phyloP scores from a whole-genome alignment of 345 rosid species.

The Bruguiera sexangula region DNA sequence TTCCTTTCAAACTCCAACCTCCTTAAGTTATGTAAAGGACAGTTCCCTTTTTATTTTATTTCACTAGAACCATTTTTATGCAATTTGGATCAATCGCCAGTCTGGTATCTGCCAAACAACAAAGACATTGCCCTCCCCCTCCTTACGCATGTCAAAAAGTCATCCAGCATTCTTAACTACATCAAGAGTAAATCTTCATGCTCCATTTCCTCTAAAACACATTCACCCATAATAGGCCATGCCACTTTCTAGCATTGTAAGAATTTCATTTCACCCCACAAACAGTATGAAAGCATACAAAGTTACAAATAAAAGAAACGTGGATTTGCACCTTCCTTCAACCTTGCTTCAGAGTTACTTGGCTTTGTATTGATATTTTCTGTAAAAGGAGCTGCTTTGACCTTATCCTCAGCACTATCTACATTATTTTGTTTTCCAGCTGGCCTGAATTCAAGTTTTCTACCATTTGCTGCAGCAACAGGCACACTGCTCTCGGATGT shows the following conservation, averaged over 20 bases:
- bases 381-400: constrained; percentile 18
- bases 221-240: neutral
- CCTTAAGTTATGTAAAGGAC: neutral
- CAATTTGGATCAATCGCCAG: too few relatives aligned
- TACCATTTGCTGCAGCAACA: constrained; percentile 19
- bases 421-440: constrained; percentile 24
- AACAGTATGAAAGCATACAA: neutral
- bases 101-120: too few relatives aligned
- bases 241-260: neutral
- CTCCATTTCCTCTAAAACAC: neutral
- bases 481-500: constrained; percentile 33
- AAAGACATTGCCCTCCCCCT: neutral
- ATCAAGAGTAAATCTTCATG: neutral
- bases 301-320: constrained; percentile 5
- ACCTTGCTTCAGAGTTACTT: constrained; percentile 54
- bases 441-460: constrained; percentile 27
- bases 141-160: neutral
- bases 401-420: constrained; percentile 30
- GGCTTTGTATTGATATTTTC: constrained; percentile 53
- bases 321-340: constrained; percentile 61
- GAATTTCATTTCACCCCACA: neutral
- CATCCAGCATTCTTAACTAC: neutral
- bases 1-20: neutral
- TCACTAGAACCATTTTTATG: neutral
- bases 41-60: neutral